phyloP scores from a whole-genome alignment of 2,329 filamentous ascomycete genomes.

The Pseudogymnoascus sp. region DNA sequence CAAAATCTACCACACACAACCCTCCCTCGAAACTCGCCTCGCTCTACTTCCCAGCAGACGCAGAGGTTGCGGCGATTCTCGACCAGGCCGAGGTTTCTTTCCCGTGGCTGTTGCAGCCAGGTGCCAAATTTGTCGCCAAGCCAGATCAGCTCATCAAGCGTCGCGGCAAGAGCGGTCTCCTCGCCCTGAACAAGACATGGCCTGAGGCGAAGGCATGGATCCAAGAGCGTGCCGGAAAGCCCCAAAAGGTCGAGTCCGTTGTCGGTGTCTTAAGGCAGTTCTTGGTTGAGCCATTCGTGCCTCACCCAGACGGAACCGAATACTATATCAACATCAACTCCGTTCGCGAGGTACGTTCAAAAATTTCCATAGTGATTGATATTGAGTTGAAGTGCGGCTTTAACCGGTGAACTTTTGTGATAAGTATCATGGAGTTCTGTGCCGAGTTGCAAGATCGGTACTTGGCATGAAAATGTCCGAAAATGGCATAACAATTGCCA shows the following conservation, averaged over 20 bases:
- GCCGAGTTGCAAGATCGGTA: neutral
- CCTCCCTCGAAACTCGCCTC: conserved; percentile 82
- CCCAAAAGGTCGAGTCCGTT: conserved; percentile 86
- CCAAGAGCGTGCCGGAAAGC: conserved; percentile 82
- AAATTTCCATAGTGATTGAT: conserved; percentile 9
- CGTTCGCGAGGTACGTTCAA: conserved; percentile 83
- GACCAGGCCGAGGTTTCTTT: conserved; percentile 94
- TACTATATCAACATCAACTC: conserved; percentile 99
- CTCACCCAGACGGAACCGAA: conserved; percentile 89
- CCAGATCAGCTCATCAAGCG: conserved; percentile 99
- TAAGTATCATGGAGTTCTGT: neutral
- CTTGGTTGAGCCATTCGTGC: conserved; percentile 96
- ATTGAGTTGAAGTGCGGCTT: neutral
- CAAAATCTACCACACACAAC: conserved; percentile 79
- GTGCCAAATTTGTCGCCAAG: conserved; percentile 94
- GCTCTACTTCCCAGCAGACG: conserved; percentile 86
- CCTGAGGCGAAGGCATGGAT: conserved; percentile 90
- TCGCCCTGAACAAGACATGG: conserved; percentile 97
- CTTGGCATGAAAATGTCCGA: neutral
- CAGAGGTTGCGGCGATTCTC: conserved; percentile 72
- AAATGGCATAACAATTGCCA: neutral
- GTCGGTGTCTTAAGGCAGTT: conserved; percentile 87
- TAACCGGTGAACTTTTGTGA: neutral
- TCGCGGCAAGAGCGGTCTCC: conserved; percentile 94
- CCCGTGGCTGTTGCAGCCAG: conserved; percentile 82